These are phyloP conservation scores for Kluyveromyces siamensis DNA, from an alignment of 805 yeast genomes.

Conservation along the genomic window DNA sequence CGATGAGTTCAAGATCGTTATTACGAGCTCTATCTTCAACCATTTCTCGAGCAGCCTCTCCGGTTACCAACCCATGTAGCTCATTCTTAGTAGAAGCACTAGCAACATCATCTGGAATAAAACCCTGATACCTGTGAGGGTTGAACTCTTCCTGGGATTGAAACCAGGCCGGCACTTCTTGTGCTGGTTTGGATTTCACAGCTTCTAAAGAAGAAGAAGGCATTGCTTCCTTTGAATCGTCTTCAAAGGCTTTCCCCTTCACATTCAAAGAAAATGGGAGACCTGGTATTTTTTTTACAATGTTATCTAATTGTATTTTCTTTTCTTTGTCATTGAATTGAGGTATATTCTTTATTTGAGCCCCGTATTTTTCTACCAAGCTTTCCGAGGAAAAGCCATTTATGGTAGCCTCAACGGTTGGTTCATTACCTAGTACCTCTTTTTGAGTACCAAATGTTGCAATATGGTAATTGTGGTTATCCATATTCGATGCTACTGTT, in stretches of 20 bases:
- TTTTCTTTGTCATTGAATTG: conserved; percentile 5
- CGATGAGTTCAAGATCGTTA: conserved; percentile 5
- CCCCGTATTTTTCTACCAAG: not conserved
- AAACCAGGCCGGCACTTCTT: conserved; percentile 28
- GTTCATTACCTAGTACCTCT: not conserved
- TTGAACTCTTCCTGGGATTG: conserved; percentile 8
- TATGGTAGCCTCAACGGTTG: not conserved
- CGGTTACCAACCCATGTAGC: conserved; percentile 12
- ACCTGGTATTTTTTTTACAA: conserved; percentile 15
- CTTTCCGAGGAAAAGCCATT: not conserved
- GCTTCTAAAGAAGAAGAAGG: not conserved
- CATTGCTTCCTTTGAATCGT: not conserved
- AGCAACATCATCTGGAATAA: conserved; percentile 13
- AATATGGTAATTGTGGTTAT: too few relatives aligned
- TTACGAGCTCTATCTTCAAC: conserved; percentile 1
- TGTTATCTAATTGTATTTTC: conserved; percentile 17
- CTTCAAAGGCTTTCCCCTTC: conserved; percentile 8
- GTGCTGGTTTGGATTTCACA: conserved; percentile 7
- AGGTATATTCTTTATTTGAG: not conserved
- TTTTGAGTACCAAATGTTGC: too few relatives aligned
- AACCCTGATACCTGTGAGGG: conserved; percentile 13
- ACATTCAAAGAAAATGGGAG: not conserved
- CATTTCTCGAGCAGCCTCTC: conserved; percentile 13
- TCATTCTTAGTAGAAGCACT: conserved; percentile 17
- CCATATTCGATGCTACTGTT: not conserved